Base-by-base conservation (phyloP, 2,329 filamentous ascomycete species). In the Fragosphaeria purpurea region DNA sequence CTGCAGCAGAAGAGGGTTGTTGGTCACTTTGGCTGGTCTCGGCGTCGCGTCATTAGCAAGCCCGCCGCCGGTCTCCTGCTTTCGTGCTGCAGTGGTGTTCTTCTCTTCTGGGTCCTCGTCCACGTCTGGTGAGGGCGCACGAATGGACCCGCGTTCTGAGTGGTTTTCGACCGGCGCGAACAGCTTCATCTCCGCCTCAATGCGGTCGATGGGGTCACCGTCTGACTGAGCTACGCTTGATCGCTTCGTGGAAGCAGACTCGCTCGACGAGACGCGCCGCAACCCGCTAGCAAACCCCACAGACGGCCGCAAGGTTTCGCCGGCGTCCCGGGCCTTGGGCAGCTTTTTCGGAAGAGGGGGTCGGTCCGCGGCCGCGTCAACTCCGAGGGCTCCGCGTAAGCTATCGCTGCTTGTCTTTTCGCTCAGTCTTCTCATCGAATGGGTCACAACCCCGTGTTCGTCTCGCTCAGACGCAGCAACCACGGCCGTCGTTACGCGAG, bases 91-190 rank as follows among this genome's bases (percentile, higher is more conserved):
- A 7, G 6, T 40, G 39, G 13, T 34, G 30, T 40, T 46, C 34
- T 53, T 49, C 38, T 62, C 7, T 8, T 58, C 49, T 8, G 46
- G 59, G n/a, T 58, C 52, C 5, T 61, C 59, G 33, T 61, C 61
- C 13, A 65, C 61, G 4, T 66, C 67, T n/a, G 68, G 68, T 0
- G 77, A 80, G 2, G 71, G 67, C 4, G 72, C 76, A 39, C 73
- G 70, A 13, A 73, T 63, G 4, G 77, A 80, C 1, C 76, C 76
- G 42, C 67, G 70, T 57, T 80, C 77, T 1, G 77, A 81, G 41
- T 77, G 69, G 53, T 74, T 76, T 35, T 80, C 76, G 12, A 63
- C 58, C 0, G 71, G 73, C 11, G 75, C 77, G 60, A 81, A 81
- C 7, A 81, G 67, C 46, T 70, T 73, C 64, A 73, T 71, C 62